Percentiles rank a stretch among this genome's conserved stretches.
Evolutionary conservation across 768 basidiomycete species (phyloP).

Genomic region (Pisolithus albus): DNA sequence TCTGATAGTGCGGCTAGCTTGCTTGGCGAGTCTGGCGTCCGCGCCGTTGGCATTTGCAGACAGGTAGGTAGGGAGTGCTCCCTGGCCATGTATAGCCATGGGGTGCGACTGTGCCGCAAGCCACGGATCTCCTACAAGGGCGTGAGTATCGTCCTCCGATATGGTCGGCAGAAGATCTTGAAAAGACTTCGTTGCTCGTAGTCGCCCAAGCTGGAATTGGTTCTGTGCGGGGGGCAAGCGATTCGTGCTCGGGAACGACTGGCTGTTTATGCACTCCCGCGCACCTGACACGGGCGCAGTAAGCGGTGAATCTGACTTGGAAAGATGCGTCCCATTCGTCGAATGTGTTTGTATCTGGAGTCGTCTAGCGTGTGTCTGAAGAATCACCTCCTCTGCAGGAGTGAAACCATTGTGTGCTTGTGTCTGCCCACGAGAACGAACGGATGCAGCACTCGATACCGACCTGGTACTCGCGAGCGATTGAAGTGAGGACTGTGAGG

Average conservation of each 20-base stretch:
- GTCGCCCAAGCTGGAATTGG: neutral
- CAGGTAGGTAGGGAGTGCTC: neutral
- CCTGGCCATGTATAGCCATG: neutral
- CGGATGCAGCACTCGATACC: conserved; percentile 4
- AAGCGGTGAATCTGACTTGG: neutral
- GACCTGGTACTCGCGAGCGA: conserved; percentile 16
- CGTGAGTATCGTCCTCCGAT: conserved; percentile 33
- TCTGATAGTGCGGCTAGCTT: conserved; percentile 24
- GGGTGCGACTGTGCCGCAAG: conserved; percentile 3
- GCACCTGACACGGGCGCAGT: neutral
- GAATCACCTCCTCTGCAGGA: conserved; percentile 59
- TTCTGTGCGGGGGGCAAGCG: neutral
- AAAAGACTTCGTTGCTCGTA: conserved; percentile 6
- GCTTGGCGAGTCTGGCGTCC: conserved; percentile 12
- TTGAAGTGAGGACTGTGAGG: conserved; percentile 17
- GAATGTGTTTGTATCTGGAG: conserved; percentile 15
- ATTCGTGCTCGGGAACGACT: neutral
- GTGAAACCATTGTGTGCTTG: conserved; percentile 55
- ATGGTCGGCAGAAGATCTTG: conserved; percentile 21
- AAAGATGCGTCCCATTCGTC: conserved; percentile 2
- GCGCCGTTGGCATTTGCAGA: neutral
- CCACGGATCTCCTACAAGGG: conserved; percentile 10
- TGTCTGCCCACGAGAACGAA: conserved; percentile 19
- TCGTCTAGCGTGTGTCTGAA: conserved; percentile 43
- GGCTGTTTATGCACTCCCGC: conserved; percentile 3